These are phyloP conservation scores for Paulownia fortunei DNA, from an alignment of 257 asterid species.

Conservation along the genomic window DNA sequence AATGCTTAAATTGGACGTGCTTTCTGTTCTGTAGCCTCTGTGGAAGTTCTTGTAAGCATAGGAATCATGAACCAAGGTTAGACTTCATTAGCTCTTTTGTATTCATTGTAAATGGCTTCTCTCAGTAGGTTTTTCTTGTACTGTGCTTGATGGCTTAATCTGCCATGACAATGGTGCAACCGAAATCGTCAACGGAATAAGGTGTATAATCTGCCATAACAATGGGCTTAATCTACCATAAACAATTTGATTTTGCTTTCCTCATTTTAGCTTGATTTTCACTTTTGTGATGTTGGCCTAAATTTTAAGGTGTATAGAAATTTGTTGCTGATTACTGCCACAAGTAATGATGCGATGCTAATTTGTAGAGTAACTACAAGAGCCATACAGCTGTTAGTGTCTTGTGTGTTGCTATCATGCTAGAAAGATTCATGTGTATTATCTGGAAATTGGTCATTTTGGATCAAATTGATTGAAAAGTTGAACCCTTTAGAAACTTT, in stretches of 20 bases:
- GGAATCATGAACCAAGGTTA: conserved; percentile 37
- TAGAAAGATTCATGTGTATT: neutral
- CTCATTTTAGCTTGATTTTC: neutral
- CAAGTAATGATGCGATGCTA: neutral
- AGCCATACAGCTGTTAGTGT: neutral
- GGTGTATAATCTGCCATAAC: neutral
- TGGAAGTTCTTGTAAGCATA: conserved; percentile 42
- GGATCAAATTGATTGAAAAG: neutral
- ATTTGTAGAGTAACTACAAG: neutral
- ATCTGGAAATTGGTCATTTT: neutral
- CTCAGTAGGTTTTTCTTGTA: conserved; percentile 27
- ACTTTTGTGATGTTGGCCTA: neutral
- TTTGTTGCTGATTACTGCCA: neutral
- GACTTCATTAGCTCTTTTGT: conserved; percentile 32
- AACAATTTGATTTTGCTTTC: neutral
- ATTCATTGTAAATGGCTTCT: conserved; percentile 36
- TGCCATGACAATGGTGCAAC: neutral
- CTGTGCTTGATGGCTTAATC: conserved; percentile 3
- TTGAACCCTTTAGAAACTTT: neutral
- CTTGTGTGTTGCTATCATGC: neutral
- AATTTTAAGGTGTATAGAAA: neutral
- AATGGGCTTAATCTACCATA: neutral
- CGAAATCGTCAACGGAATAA: no score
- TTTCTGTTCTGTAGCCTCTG: conserved; percentile 6
- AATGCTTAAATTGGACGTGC: neutral